Evolutionary conservation across 768 basidiomycete species (phyloP), one percentile per base, ranked within the genome.

Genomic region (Kondoa malvinella): DNA sequence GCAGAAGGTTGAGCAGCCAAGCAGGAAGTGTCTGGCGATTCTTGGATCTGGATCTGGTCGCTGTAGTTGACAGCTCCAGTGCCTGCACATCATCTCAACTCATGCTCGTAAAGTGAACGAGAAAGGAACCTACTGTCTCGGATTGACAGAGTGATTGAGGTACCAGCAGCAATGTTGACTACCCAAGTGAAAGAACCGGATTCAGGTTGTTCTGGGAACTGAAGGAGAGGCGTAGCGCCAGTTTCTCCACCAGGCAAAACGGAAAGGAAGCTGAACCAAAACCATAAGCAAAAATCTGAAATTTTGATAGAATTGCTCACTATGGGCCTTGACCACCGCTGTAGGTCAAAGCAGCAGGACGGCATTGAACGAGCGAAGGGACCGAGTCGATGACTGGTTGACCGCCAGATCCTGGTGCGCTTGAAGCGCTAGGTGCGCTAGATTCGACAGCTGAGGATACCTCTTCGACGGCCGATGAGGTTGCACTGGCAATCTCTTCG

Each of bases 81-180:
- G 25, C 66, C n/a, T n/a, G n/a, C n/a, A n/a, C n/a, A n/a, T n/a
- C 59, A 59, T 70, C 69, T 27, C 16, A 32, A 63, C 40, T 21
- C 21, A 50, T 50, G 8, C 21, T 50, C 40, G 40, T 8, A 50
- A 50, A 50, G 8, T 50, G 21, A 50, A 21, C 40, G 12, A 50
- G 40, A 50, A 50, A 8, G 40, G 21, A 50, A 8, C 8, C 8
- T 21, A 50, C 8, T 8, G 8, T 50, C 21, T 21, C 68, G 68
- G 33, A 69, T 34, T 26, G 26, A 29, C n/a, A 70, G 32, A 40
- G 69, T 70, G 59, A 70, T 25, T 26, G 33, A 61, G 4, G 69
- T 67, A 1, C 69, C 69, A 17, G 68, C 68, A 34, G 69, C 40
- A 2, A 70, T 26, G 61, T 67, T 70, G 57, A 67, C 66, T n/a